Conservation (phyloP, 306 rosid genomes). For the Citrullus mucosospermus region DNA sequence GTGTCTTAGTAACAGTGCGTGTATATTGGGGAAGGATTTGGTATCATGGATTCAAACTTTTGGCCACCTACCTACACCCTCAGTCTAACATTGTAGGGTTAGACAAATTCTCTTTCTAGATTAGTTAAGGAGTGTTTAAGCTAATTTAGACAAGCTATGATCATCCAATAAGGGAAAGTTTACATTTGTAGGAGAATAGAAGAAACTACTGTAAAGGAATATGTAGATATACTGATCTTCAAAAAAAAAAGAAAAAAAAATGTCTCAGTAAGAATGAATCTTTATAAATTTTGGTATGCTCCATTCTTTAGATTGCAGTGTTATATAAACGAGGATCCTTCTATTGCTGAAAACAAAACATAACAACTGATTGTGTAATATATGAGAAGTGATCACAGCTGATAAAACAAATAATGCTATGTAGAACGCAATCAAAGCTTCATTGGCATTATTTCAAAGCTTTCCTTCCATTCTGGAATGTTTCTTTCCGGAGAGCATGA, state of each 20-base stretch:
- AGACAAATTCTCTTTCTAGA: neutral
- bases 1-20: neutral
- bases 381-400: neutral
- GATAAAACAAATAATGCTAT: neutral
- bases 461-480: neutral
- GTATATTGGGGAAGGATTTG: neutral
- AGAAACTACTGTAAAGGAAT: neutral
- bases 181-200: neutral
- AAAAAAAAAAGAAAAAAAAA: neutral
- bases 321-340: neutral
- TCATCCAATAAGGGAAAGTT: neutral
- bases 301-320: neutral
- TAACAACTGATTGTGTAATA: neutral
- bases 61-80: neutral
- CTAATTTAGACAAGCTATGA: neutral
- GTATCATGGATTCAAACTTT: neutral
- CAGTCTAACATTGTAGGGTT: neutral
- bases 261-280: neutral
- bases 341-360: neutral
- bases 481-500: neutral
- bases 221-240: neutral
- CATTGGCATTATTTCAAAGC: neutral
- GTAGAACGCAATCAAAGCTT: neutral
- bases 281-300: neutral
- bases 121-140: too few relatives aligned